phyloP scores from a whole-genome alignment of 176 grass and related monocot genomes.

The Ensete ventricosum region DNA sequence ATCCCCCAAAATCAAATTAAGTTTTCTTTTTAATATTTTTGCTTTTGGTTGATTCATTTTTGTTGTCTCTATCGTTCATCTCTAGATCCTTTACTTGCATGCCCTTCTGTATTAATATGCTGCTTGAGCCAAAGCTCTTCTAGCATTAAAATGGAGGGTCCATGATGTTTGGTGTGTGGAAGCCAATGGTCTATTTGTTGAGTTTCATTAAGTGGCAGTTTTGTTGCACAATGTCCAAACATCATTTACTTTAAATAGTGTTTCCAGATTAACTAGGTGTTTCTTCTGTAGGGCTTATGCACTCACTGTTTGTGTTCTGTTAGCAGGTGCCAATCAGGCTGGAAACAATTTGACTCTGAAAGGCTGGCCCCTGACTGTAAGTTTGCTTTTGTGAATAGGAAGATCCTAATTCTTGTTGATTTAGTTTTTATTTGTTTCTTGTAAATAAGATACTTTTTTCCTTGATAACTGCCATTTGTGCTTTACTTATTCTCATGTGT shows the following conservation, averaged over 20 bases:
- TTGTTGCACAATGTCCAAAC: no score
- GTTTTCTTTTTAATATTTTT: neutral
- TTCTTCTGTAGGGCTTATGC: neutral
- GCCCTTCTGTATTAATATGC: neutral
- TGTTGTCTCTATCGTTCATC: neutral
- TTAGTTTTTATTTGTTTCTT: neutral
- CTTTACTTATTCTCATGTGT: no score
- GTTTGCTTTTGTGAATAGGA: slow-evolving; percentile 10
- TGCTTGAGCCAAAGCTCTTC: neutral
- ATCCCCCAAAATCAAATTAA: neutral
- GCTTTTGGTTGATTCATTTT: neutral
- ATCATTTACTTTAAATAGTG: neutral
- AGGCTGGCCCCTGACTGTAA: slow-evolving; percentile 98
- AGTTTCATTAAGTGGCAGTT: neutral
- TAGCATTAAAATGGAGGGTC: neutral
- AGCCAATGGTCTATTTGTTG: neutral
- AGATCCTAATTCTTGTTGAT: neutral
- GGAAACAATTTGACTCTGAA: slow-evolving; percentile 95
- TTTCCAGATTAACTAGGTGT: neutral
- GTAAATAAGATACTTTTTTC: neutral
- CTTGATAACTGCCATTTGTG: neutral
- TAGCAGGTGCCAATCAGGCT: slow-evolving; percentile 80
- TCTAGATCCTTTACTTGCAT: neutral
- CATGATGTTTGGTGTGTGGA: neutral
- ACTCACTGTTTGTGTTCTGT: slow-evolving; percentile 1